Evolutionary conservation across 805 yeast genomes (phyloP).

Genomic region (Starmerella riodocensis): DNA sequence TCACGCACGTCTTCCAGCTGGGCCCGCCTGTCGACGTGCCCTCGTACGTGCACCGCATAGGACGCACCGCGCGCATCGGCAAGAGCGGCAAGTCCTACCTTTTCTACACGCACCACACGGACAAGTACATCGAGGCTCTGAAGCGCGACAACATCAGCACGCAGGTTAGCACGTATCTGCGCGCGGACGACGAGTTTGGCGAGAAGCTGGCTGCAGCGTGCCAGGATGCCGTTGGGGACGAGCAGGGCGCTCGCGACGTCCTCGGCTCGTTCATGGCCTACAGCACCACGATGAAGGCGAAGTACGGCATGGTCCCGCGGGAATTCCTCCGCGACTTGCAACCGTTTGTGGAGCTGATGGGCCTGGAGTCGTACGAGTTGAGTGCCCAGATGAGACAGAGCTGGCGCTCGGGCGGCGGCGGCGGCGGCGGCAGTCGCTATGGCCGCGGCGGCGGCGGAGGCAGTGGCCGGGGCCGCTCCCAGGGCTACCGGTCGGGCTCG

Average conservation of each 20-base stretch:
- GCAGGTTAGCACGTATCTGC: conserved; percentile 11
- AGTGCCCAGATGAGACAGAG: conserved; percentile 12
- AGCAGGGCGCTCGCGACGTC: conserved; percentile 20
- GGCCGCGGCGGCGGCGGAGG: conserved; percentile 3
- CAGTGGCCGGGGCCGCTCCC: too few relatives aligned
- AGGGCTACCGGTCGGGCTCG: conserved; percentile 19
- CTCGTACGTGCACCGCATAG: conserved; percentile 85
- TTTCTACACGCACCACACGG: conserved; percentile 45
- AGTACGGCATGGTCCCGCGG: conserved; percentile 14
- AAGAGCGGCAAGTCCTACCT: conserved; percentile 56
- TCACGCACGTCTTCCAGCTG: conserved; percentile 71
- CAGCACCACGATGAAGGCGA: conserved; percentile 20
- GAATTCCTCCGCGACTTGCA: conserved; percentile 21
- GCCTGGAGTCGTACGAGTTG: conserved; percentile 18
- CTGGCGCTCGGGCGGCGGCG: conserved; percentile 11
- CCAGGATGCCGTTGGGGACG: conserved; percentile 12
- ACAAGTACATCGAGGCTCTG: conserved; percentile 35
- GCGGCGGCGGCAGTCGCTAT: conserved; percentile 2
- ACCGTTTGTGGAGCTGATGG: conserved; percentile 22
- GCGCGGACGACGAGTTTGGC: conserved; percentile 17
- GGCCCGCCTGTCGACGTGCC: conserved; percentile 62
- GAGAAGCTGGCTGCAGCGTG: conserved; percentile 12
- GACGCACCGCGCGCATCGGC: conserved; percentile 94
- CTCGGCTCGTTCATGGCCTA: conserved; percentile 22
- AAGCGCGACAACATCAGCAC: conserved; percentile 41